Evolutionary conservation across 129 eudicot genomes (phyloP), one percentile per base, ranked within the genome.

Genomic region (Arctium minus): DNA sequence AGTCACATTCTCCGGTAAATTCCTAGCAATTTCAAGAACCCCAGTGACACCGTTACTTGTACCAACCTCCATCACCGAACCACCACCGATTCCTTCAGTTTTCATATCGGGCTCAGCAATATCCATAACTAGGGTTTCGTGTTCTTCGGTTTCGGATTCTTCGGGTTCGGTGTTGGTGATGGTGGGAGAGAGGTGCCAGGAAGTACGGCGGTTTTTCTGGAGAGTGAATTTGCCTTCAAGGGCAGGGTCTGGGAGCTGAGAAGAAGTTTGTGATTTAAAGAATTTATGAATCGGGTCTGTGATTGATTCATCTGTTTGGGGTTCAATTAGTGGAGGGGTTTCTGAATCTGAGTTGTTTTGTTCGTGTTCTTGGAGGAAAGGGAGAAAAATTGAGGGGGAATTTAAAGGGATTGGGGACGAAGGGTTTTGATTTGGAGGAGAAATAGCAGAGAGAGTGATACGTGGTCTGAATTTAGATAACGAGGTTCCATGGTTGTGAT

Each of bases 261-360:
- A 75, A 33, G 92, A 76, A 76, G 89, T 80, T 70, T 89, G 98
- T n/a, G 83, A 72, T 73, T 89, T 88, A 87, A 92, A 94, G 94
- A 94, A 92, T 79, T 60, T 83, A 73, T 89, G 81, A 78, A 92
- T 83, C 48, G 98, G 98, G 91, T 94, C 98, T n/a, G 89, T 80
- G 79, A 76, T 46, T 35, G 60, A 53, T 42, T 87, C 81, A 8
- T 75, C 82, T 76, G 85, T 77, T 77, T 37, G 70, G 64, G 73
- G 77, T 69, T 81, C 38, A 3, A 38, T 29, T 44, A 46, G 81
- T 77, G 79, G 81, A 70, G 79, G 70, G 70, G 74, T 31, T 81
- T 72, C 62, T 73, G 86, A 11, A 33, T 81, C 44, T 13, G 84
- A 37, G 72, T 56, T 68, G 64, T 48, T 44, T 56, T 81, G 60